A percentile compares a stretch with the other conserved stretches of the same genome.
Evolutionary conservation across 163 green algal genomes (phyloP).

Genomic region (Scenedesmus sp.): DNA sequence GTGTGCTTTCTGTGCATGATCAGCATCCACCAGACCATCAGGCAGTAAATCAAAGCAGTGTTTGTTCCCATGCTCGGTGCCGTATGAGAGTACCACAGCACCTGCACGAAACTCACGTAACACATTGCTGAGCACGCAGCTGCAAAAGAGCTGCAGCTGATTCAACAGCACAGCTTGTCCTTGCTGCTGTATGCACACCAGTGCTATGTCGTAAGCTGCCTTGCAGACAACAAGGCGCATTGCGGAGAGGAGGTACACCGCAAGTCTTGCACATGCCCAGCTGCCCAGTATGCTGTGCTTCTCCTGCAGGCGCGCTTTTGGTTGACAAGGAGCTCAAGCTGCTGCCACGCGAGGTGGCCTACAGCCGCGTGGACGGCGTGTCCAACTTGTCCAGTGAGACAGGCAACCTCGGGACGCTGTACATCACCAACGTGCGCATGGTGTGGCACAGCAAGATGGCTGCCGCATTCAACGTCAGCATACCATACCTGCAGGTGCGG

Average conservation of each 20-base stretch:
- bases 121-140: no score
- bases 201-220: no score
- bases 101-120: background rate
- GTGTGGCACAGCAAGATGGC: conserved; percentile 82
- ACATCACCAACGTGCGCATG: conserved; percentile 82
- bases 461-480: conserved; percentile 82
- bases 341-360: conserved; percentile 76
- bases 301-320: conserved; percentile 72
- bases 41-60: background rate
- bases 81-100: no score
- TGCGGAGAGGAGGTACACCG: no score
- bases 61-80: no score
- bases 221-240: no score
- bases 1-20: conserved; percentile 12
- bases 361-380: conserved; percentile 78
- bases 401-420: conserved; percentile 83
- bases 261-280: no score
- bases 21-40: background rate
- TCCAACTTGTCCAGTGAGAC: conserved; percentile 82
- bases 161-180: no score
- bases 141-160: background rate
- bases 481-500: conserved; percentile 80
- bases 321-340: conserved; percentile 79
- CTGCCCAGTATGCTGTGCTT: background rate
- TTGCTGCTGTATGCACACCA: no score